These are phyloP conservation scores for Hyaloperonospora brassicae DNA, from an alignment of 352 stramenopile genomes.

Conservation along the genomic window DNA sequence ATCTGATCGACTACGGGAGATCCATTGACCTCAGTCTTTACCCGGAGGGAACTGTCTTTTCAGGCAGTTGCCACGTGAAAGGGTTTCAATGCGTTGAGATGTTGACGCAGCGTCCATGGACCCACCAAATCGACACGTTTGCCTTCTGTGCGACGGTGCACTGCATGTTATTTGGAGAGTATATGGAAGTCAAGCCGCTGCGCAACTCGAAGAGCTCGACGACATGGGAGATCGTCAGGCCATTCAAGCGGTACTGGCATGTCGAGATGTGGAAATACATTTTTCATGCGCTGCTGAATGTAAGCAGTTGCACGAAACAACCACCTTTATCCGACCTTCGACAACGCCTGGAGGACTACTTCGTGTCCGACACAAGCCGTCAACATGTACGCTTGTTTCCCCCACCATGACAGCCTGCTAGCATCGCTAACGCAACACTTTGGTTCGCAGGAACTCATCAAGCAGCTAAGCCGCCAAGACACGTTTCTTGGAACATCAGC, in stretches of 20 bases:
- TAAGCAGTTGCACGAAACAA: slow-evolving; percentile 55
- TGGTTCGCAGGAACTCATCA: slow-evolving; percentile 42
- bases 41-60: slow-evolving; percentile 46
- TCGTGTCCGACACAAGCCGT: slow-evolving; percentile 32
- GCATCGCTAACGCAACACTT: slow-evolving; percentile 2
- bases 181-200: slow-evolving; percentile 60
- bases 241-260: slow-evolving; percentile 81
- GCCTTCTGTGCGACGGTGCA: slow-evolving; percentile 66
- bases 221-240: slow-evolving; percentile 40
- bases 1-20: slow-evolving; percentile 81
- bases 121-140: slow-evolving; percentile 80
- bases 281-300: slow-evolving; percentile 68
- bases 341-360: slow-evolving; percentile 47
- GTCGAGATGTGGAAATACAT: slow-evolving; percentile 60
- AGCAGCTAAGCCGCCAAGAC: slow-evolving; percentile 47
- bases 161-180: slow-evolving; percentile 80
- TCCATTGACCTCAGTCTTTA: slow-evolving; percentile 68
- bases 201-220: slow-evolving; percentile 18
- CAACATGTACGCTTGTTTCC: slow-evolving; percentile 31
- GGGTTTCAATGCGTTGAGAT: slow-evolving; percentile 84
- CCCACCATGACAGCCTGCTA: background rate
- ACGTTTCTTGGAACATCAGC: slow-evolving; percentile 34
- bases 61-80: slow-evolving; percentile 73
- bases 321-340: slow-evolving; percentile 43
- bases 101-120: slow-evolving; percentile 66